Evolutionary conservation across 108 stramenopile genomes (phyloP), one percentile per base, ranked within the genome.

Genomic region (Fragilaria radians): DNA sequence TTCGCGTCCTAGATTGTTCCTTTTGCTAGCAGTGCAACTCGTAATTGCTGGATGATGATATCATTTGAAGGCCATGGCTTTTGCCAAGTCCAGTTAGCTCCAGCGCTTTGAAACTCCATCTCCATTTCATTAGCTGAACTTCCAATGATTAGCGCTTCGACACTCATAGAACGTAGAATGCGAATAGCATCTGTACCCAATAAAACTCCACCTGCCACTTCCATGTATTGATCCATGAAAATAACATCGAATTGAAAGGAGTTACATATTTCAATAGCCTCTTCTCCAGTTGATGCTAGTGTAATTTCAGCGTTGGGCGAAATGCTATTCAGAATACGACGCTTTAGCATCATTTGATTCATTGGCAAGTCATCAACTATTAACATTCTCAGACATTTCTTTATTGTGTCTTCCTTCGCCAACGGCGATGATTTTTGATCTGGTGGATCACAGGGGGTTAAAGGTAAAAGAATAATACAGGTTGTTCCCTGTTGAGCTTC

Each of bases 151-250:
- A 54, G 50, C 27, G 52, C 11, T 0, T 46, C 2, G 28, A 66
- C 49, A 18, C 74, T 69, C 42, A 45, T 65, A 1, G 52, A 32
- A 4, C 74, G 58, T 27, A 76, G 28, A 18, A 14, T 59, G 21
- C 50, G 47, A 18, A 62, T 61, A 22, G 74, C 67, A 31, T 76
- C 69, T 22, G 74, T 66, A 24, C 74, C 74, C 5, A 76, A 0
- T 14, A 76, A 65, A 29, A 66, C 63, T 28, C 65, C 65, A 28
- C 61, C 65, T 2, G 32, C 54, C 17, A 48, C 52, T 11, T 63
- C 60, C 74, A 76, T 76, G 60, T 76, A 76, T 26, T 61, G 57
- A 36, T 76, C 74, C 33, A 70, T 42, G 26, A 76, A 76, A 31
- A 76, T 76, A 9, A 76, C 7, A 45, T 76, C 74, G 30, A 67